A percentile compares a stretch with the other conserved stretches of the same genome.
phyloP scores from a whole-genome alignment of 148 eudicot species.

The Nepenthes gracilis region DNA sequence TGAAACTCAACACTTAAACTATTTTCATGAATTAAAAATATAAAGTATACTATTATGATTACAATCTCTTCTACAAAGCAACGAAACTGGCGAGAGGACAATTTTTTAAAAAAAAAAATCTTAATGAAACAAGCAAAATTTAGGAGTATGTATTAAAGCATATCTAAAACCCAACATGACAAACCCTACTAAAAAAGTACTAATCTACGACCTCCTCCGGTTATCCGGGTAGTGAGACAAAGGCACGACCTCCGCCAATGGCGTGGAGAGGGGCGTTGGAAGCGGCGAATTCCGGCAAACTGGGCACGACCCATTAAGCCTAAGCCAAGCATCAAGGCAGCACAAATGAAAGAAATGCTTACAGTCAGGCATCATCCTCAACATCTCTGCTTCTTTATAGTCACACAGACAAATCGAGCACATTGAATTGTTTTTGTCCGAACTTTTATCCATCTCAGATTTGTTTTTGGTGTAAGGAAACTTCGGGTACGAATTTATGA shows the following conservation, averaged over 20 bases:
- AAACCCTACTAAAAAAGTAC: not conserved
- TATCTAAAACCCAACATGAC: too few species aligned
- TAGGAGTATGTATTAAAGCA: too few species aligned
- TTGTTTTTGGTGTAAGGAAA: conserved; percentile 24
- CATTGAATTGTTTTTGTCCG: conserved; percentile 9
- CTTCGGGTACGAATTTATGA: conserved; percentile 79
- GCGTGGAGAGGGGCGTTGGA: conserved; percentile 86
- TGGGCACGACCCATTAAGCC: conserved; percentile 73
- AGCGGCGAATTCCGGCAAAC: conserved; percentile 85
- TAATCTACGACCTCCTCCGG: conserved; percentile 24
- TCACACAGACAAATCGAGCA: conserved; percentile 86
- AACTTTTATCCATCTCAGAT: not conserved
- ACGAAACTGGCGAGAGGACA: too few species aligned
- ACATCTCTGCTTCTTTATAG: conserved; percentile 68
- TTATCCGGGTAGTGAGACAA: conserved; percentile 70
- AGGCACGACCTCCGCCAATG: conserved; percentile 80
- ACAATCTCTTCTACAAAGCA: too few species aligned
- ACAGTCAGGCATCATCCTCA: conserved; percentile 89
- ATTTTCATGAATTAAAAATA: too few species aligned
- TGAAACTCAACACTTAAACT: too few species aligned
- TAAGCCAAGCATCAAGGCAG: conserved; percentile 84
- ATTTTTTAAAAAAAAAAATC: too few species aligned
- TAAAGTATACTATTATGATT: too few species aligned
- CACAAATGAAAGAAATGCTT: conserved; percentile 52
- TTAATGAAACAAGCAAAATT: too few species aligned